Percentiles rank a stretch among this genome's conserved stretches.
Evolutionary conservation across 257 asterid species (phyloP).

Genomic region (Nicotiana knightiana): DNA sequence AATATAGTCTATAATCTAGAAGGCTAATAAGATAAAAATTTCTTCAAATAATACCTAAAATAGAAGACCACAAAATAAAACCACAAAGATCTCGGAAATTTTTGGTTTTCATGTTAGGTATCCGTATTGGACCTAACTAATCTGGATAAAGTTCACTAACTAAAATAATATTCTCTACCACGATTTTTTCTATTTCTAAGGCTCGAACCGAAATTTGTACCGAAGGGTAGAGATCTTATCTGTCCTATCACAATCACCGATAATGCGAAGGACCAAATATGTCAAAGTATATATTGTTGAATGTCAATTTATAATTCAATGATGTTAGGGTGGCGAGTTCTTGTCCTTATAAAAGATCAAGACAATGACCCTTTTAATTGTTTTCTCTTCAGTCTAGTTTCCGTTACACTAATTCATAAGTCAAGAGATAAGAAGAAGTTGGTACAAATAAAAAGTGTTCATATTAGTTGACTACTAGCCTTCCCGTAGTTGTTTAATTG

Average conservation of each 20-base stretch:
- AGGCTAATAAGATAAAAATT: background rate
- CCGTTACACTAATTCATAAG: background rate
- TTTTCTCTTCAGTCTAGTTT: no score
- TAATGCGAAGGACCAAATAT: background rate
- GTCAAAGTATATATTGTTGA: background rate
- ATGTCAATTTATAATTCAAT: background rate
- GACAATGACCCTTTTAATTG: background rate
- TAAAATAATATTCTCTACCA: accelerated
- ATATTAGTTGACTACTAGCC: background rate
- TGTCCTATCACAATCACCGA: no score
- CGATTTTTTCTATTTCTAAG: no score
- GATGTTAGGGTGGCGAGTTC: no score
- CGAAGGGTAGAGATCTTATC: no score
- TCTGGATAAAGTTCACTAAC: no score
- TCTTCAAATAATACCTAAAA: background rate
- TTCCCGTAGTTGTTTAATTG: no score
- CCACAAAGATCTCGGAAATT: no score
- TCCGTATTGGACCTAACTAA: no score
- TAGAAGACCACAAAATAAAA: background rate
- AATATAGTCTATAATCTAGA: background rate
- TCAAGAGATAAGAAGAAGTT: background rate
- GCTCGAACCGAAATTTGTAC: no score
- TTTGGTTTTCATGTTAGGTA: no score
- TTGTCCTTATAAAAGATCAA: no score
- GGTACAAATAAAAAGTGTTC: background rate